Evolutionary conservation across 352 stramenopile genomes (phyloP).

Genomic region (Globisporangium camurandrum): DNA sequence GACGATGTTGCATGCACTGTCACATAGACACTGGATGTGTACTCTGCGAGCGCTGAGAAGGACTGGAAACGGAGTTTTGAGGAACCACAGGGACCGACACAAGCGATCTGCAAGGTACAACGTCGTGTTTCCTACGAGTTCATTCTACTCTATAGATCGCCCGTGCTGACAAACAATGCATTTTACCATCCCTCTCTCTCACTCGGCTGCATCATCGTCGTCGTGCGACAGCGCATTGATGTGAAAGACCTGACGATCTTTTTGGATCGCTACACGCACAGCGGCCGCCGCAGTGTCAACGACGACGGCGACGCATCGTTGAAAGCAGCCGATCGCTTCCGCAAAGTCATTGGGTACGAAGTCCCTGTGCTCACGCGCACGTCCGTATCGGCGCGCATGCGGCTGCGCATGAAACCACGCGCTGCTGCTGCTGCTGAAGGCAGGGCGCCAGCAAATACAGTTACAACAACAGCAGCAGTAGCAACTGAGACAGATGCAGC

Average conservation of each 20-base stretch:
- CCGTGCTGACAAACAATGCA: too few species aligned
- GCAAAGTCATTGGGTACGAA: constrained; percentile 77
- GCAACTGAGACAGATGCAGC: constrained; percentile 4
- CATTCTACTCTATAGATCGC: too few species aligned
- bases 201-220: background rate
- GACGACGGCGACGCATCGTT: constrained; percentile 14
- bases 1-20: background rate
- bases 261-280: constrained; percentile 73
- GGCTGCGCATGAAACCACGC: constrained; percentile 38
- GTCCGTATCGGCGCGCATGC: constrained; percentile 49
- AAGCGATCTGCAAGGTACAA: constrained; percentile 50
- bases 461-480: background rate
- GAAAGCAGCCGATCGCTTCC: constrained; percentile 26
- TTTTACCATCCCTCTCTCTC: too few species aligned
- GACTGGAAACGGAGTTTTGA: constrained; percentile 60
- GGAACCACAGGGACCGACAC: constrained; percentile 36
- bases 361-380: constrained; percentile 68
- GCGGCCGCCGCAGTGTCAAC: constrained; percentile 14
- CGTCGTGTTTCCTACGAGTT: too few species aligned
- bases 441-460: constrained; percentile 3
- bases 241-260: constrained; percentile 80
- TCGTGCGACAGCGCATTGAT: constrained; percentile 34
- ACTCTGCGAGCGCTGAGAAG: constrained; percentile 54
- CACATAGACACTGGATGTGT: constrained; percentile 60
- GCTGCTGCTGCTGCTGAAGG: background rate